Conservation (phyloP, 2,329 filamentous ascomycete genomes). For the Colletotrichum australisinense region DNA sequence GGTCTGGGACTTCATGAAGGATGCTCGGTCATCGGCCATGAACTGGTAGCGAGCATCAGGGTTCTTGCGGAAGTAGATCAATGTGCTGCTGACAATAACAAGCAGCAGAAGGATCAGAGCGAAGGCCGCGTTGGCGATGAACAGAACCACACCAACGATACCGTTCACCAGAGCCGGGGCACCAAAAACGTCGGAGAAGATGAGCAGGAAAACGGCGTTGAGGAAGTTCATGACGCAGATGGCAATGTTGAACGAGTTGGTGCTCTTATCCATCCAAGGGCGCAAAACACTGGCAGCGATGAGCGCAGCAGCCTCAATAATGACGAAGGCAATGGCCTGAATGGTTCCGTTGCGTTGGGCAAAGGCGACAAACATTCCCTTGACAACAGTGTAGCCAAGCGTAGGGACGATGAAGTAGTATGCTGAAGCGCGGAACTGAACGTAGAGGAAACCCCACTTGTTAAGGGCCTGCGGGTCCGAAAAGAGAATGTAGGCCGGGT, state of each 20-base stretch:
- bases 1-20: slow-evolving; percentile 96
- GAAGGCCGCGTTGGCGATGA: slow-evolving; percentile 87
- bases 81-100: slow-evolving; percentile 69
- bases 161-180: slow-evolving; percentile 86
- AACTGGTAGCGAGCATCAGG: slow-evolving; percentile 95
- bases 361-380: slow-evolving; percentile 89
- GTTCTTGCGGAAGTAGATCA: slow-evolving; percentile 90
- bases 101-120: slow-evolving; percentile 85
- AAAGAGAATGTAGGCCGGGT: slow-evolving; percentile 96
- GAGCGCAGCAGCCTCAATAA: slow-evolving; percentile 84
- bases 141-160: slow-evolving; percentile 89
- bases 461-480: slow-evolving; percentile 94
- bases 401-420: slow-evolving; percentile 94
- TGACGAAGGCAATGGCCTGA: slow-evolving; percentile 84
- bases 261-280: slow-evolving; percentile 99
- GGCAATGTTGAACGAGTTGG: slow-evolving; percentile 94
- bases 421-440: slow-evolving; percentile 93
- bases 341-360: slow-evolving; percentile 76
- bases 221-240: slow-evolving; percentile 92
- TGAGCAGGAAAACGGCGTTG: slow-evolving; percentile 87
- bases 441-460: slow-evolving; percentile 98
- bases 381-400: slow-evolving; percentile 83
- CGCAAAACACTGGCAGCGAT: slow-evolving; percentile 83
- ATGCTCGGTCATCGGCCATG: slow-evolving; percentile 95
- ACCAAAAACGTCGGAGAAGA: slow-evolving; percentile 89